Conservation (phyloP, 2,329 filamentous ascomycete genomes). For the Aschersonia sp. region DNA sequence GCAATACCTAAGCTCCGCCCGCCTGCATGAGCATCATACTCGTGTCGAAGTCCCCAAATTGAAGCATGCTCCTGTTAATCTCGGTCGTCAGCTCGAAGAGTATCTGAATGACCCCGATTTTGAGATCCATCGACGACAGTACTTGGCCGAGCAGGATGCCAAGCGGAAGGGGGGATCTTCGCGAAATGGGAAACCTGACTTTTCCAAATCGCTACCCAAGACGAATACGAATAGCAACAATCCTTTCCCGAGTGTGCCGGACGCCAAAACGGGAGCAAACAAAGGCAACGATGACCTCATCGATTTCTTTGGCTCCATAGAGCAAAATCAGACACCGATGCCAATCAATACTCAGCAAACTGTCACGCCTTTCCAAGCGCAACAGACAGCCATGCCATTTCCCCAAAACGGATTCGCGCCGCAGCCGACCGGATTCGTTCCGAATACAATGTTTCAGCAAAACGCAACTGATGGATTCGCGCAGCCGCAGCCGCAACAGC, state of each 20-base stretch:
- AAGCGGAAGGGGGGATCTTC: conserved; percentile 33
- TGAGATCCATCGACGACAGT: conserved; percentile 82
- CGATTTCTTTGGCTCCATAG: conserved; percentile 89
- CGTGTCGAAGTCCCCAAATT: conserved; percentile 89
- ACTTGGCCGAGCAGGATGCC: conserved; percentile 73
- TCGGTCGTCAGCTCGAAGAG: conserved; percentile 81
- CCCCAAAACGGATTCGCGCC: conserved; percentile 9
- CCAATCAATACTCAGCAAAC: conserved; percentile 24
- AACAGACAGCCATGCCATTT: conserved; percentile 19
- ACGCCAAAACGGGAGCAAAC: conserved; percentile 18
- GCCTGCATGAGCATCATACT: conserved; percentile 84
- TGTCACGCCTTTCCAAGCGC: conserved; percentile 21
- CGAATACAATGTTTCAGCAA: conserved; percentile 17
- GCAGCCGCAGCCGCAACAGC: conserved; percentile 19
- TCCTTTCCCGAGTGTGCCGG: conserved; percentile 24
- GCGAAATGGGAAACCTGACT: conserved; percentile 16
- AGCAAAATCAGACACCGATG: conserved; percentile 70
- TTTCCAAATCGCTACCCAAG: conserved; percentile 14
- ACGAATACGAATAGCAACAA: conserved; percentile 23
- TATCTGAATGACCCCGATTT: conserved; percentile 93
- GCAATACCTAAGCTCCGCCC: conserved; percentile 71
- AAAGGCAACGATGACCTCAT: conserved; percentile 69
- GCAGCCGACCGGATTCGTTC: conserved; percentile 12
- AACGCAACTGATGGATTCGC: conserved; percentile 4
- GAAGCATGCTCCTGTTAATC: conserved; percentile 88